Conservation (phyloP, 2,329 filamentous ascomycete genomes). For the Emmonsia crescens region DNA sequence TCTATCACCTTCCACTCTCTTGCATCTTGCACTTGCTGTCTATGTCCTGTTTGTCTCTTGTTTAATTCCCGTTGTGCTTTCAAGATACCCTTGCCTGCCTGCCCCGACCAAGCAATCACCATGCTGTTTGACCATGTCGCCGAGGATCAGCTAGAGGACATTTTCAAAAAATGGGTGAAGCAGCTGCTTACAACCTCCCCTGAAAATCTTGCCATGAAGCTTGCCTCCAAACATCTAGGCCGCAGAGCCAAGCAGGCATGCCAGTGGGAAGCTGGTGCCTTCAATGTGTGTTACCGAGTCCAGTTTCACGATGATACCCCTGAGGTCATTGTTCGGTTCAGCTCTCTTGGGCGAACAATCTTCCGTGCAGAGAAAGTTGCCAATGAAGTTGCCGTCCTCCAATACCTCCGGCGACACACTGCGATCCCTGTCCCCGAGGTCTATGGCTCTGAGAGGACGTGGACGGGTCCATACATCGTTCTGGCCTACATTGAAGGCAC, state of each 20-base stretch:
- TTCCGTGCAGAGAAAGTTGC: slow-evolving; percentile 22
- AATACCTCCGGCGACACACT: slow-evolving; percentile 18
- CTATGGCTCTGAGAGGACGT: slow-evolving; percentile 15
- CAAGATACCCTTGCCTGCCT: too few relatives aligned
- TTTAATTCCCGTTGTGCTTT: neutral
- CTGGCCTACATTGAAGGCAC: slow-evolving; percentile 19
- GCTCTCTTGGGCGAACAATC: too few relatives aligned
- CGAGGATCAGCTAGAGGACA: slow-evolving; percentile 14
- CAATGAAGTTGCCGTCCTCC: slow-evolving; percentile 20
- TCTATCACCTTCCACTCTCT: too few relatives aligned
- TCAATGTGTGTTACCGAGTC: too few relatives aligned
- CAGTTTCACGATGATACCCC: too few relatives aligned
- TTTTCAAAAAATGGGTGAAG: slow-evolving; percentile 18
- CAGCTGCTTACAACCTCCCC: slow-evolving; percentile 16
- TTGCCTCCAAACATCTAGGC: slow-evolving; percentile 16
- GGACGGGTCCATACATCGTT: slow-evolving; percentile 21
- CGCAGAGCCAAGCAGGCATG: slow-evolving; percentile 14
- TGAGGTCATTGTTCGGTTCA: too few relatives aligned
- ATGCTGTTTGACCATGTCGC: slow-evolving; percentile 20
- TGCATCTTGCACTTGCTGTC: too few relatives aligned
- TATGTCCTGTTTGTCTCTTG: neutral
- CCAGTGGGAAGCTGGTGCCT: slow-evolving; percentile 18
- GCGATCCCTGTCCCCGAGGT: slow-evolving; percentile 19
- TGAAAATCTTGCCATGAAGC: slow-evolving; percentile 18
- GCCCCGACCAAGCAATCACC: too few relatives aligned